phyloP scores from a whole-genome alignment of 73 alveolate genomes.

The Paramecium sonneborni region DNA sequence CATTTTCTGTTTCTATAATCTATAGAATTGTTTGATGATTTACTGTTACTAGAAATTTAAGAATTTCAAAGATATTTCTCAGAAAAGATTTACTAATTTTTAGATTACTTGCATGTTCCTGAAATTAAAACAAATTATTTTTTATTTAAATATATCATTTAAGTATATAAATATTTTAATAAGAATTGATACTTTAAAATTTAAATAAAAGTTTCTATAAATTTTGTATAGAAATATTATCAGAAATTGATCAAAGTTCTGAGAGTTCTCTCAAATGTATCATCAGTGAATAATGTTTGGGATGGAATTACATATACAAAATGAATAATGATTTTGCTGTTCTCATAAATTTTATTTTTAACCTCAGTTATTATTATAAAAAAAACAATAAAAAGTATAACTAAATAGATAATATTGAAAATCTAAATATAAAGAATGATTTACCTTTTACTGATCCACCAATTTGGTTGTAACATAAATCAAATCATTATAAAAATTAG shows the following conservation, averaged over 20 bases:
- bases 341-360: neutral
- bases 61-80: neutral
- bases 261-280: conserved; percentile 12
- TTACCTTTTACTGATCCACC: neutral
- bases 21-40: neutral
- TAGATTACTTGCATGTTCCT: too few species aligned
- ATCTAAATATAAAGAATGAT: neutral
- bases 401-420: neutral
- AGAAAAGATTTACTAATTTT: too few species aligned
- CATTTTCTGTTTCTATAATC: neutral
- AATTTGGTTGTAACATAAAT: neutral
- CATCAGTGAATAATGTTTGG: conserved; percentile 16
- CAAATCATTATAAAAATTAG: neutral
- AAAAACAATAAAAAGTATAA: neutral
- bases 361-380: neutral
- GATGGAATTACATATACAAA: neutral
- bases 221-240: neutral
- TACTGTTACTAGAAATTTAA: neutral
- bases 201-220: neutral
- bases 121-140: too few species aligned
- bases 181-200: too few species aligned
- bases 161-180: too few species aligned
- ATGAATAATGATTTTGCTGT: neutral
- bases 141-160: too few species aligned
- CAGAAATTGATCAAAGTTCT: conserved; percentile 20